Conservation (phyloP, 2,329 filamentous ascomycete genomes). For the Penicillium paneum region DNA sequence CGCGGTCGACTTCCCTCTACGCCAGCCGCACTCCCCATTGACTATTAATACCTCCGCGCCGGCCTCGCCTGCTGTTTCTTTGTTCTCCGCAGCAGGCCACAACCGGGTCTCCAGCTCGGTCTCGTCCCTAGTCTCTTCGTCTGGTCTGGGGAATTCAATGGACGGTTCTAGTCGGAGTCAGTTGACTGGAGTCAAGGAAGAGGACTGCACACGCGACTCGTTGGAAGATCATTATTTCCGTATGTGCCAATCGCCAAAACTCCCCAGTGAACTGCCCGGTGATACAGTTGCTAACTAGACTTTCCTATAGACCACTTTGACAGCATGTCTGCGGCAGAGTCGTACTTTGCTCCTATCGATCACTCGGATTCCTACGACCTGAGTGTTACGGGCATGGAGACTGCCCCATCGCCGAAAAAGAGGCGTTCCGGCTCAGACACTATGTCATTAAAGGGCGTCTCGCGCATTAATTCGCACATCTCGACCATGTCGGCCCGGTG, state of each 20-base stretch:
- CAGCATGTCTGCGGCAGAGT: slow-evolving; percentile 29
- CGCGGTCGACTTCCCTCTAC: slow-evolving; percentile 17
- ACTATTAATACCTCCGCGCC: slow-evolving; percentile 37
- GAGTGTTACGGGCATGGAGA: slow-evolving; percentile 63
- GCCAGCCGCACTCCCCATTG: slow-evolving; percentile 31
- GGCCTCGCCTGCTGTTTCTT: slow-evolving; percentile 40
- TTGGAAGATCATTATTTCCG: slow-evolving; percentile 66
- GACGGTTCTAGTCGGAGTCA: slow-evolving; percentile 59
- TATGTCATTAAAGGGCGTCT: slow-evolving; percentile 48
- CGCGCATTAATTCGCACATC: slow-evolving; percentile 66
- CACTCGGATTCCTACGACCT: slow-evolving; percentile 42
- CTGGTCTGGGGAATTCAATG: slow-evolving; percentile 48
- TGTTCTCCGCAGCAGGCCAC: slow-evolving; percentile 40
- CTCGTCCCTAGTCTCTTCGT: slow-evolving; percentile 68
- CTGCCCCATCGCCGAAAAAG: slow-evolving; percentile 54
- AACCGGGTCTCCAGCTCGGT: slow-evolving; percentile 60
- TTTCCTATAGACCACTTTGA: slow-evolving; percentile 36
- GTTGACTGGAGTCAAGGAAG: slow-evolving; percentile 81
- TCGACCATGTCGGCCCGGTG: slow-evolving; percentile 65
- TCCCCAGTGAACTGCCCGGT: no score
- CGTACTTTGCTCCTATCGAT: slow-evolving; percentile 30
- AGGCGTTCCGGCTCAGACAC: slow-evolving; percentile 53
- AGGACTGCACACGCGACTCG: slow-evolving; percentile 66
- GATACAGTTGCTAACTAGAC: slow-evolving; percentile 4
- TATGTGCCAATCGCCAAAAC: slow-evolving; percentile 49